A percentile compares a stretch with the other conserved stretches of the same genome.
These are phyloP conservation scores for Schizophyllum amplum DNA, from an alignment of 1,284 basidiomycete species.

Conservation along the genomic window DNA sequence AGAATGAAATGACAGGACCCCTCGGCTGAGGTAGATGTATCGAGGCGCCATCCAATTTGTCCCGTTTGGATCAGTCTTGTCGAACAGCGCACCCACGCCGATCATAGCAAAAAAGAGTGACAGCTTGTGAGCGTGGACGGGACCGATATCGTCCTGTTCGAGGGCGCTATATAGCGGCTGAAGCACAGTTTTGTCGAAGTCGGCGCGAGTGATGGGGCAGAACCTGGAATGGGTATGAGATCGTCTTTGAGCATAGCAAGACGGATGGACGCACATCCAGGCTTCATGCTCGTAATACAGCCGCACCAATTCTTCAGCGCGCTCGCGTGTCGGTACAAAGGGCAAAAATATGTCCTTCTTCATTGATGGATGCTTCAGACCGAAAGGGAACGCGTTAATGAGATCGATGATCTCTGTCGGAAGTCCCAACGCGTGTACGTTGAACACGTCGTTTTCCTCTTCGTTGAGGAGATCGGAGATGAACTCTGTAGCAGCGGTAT, in stretches of 20 bases:
- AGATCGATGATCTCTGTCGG: slow-evolving; percentile 36
- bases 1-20: slow-evolving; percentile 36
- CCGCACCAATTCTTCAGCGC: slow-evolving; percentile 29
- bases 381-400: slow-evolving; percentile 41
- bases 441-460: neutral
- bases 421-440: slow-evolving; percentile 12
- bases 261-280: slow-evolving; percentile 35
- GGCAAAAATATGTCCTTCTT: slow-evolving; percentile 28
- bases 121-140: slow-evolving; percentile 36
- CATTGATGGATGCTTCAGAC: slow-evolving; percentile 29
- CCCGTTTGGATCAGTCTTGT: slow-evolving; percentile 21
- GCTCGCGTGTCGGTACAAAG: slow-evolving; percentile 32
- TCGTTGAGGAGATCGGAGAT: neutral
- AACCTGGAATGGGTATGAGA: neutral
- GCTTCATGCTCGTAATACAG: slow-evolving; percentile 36
- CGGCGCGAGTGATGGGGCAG: slow-evolving; percentile 15
- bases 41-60: slow-evolving; percentile 22
- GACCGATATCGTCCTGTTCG: slow-evolving; percentile 23
- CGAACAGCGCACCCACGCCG: slow-evolving; percentile 33
- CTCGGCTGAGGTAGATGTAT: slow-evolving; percentile 36
- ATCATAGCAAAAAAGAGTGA: slow-evolving; percentile 42
- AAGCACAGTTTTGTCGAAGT: slow-evolving; percentile 30
- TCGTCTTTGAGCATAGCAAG: neutral
- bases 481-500: slow-evolving; percentile 38
- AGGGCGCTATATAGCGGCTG: slow-evolving; percentile 32